Base-by-base conservation (phyloP, 2,329 filamentous ascomycete genomes). In the Plectosphaerella cucumerina region DNA sequence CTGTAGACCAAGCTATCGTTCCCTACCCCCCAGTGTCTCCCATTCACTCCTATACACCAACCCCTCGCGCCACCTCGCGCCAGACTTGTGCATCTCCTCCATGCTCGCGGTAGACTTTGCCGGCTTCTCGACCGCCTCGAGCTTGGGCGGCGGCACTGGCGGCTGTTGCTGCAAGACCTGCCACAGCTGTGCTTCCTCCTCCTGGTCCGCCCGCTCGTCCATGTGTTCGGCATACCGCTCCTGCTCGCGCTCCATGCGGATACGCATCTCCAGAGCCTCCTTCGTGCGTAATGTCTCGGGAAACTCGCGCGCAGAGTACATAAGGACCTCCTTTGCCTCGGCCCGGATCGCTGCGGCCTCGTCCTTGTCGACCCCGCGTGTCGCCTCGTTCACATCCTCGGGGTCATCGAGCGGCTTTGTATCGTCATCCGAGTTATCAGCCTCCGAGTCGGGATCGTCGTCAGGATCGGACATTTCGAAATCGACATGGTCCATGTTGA, bases 181-280 rank as follows among this genome's bases (percentile, higher is more conserved):
- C 77, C 77, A 80, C 65, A 81, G 63, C 44, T 66, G 60, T 22
- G 58, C 53, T 57, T 80, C 77, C 31, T 74, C 75, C 21, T 63
- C 57, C 42, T 65, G 65, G 49, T 69, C 72, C 2, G 64, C 66
- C 37, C 64, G 63, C 15, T 64, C 62, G 53, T 81, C 77, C 14
- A 65, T 53, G 4, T 62, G 58, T 22, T 77, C 73, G 0, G 77
- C 75, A 35, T 72, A 66, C 12, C 59, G 63, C 54, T 80, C 76
- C 42, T 75, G 70, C 11, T 61, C 59, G 37, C 68, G 62, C 53
- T 78, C 75, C 0, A 62, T 59, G 15, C 61, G 61, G 52, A 80
- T 70, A 31, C 72, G 68, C 17, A 61, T 61, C 41, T 61, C 58
- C 11, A 78, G 59, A 3, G 66, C 63, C 31, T 66, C 60, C 35